These are phyloP conservation scores for Neurospora crassa DNA, from an alignment of 2,329 filamentous ascomycete genomes.

Conservation along the genomic window DNA sequence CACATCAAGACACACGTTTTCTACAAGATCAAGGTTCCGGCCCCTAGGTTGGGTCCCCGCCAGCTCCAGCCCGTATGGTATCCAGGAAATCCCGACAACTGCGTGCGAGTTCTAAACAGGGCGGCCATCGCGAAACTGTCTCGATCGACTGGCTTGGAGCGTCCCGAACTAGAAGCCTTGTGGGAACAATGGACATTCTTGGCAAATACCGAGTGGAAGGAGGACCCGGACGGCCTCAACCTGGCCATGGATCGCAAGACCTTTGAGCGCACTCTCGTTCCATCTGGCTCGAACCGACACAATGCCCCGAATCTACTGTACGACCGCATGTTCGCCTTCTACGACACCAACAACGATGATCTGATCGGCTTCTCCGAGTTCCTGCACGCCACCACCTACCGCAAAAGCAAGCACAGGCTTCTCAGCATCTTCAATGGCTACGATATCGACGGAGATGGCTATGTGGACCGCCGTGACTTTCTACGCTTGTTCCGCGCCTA, in stretches of 20 bases:
- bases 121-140: conserved; percentile 58
- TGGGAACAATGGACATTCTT: conserved; percentile 97
- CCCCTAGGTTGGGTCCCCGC: conserved; percentile 71
- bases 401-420: conserved; percentile 59
- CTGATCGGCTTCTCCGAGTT: conserved; percentile 92
- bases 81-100: conserved; percentile 70
- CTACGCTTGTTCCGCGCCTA: conserved; percentile 86
- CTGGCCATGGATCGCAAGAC: conserved; percentile 87
- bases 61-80: conserved; percentile 81
- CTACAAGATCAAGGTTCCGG: conserved; percentile 88
- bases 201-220: conserved; percentile 73
- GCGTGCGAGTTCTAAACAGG: conserved; percentile 57
- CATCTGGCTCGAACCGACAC: conserved; percentile 69
- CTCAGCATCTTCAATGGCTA: conserved; percentile 76
- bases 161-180: conserved; percentile 80
- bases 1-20: conserved; percentile 92
- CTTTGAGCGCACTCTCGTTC: conserved; percentile 84
- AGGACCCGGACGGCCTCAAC: conserved; percentile 67
- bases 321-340: conserved; percentile 94
- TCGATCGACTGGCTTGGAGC: conserved; percentile 68
- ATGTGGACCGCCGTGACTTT: conserved; percentile 76
- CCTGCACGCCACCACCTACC: conserved; percentile 66
- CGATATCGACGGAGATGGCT: conserved; percentile 83
- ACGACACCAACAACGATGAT: conserved; percentile 82
- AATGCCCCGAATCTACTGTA: conserved; percentile 82